These are phyloP conservation scores for Austroboletus olivaceoglutinosus DNA, from an alignment of 1,284 basidiomycete genomes.

Conservation along the genomic window DNA sequence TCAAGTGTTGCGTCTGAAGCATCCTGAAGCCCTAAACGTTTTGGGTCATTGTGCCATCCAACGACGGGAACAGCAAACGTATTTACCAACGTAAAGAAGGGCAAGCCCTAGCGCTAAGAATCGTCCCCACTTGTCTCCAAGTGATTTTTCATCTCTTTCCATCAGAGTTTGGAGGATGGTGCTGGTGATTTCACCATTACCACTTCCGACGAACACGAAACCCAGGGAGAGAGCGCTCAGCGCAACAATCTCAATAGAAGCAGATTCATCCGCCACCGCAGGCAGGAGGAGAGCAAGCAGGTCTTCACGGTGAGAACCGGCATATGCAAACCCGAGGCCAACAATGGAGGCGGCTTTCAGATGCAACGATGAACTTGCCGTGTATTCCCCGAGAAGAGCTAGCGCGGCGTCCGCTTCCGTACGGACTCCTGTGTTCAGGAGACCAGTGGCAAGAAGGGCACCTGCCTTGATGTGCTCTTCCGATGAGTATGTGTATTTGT, in stretches of 20 bases:
- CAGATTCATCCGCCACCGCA: slow-evolving; percentile 73
- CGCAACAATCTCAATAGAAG: slow-evolving; percentile 88
- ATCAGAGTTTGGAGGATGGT: slow-evolving; percentile 92
- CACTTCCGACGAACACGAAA: slow-evolving; percentile 95
- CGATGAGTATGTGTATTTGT: slow-evolving; percentile 96
- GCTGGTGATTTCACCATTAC: slow-evolving; percentile 89
- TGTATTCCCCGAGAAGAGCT: slow-evolving; percentile 88
- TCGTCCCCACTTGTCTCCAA: slow-evolving; percentile 91
- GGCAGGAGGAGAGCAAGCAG: slow-evolving; percentile 79
- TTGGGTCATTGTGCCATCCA: slow-evolving; percentile 8
- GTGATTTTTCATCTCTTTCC: slow-evolving; percentile 75
- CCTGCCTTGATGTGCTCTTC: slow-evolving; percentile 99
- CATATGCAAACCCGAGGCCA: slow-evolving; percentile 92
- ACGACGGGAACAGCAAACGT: neutral
- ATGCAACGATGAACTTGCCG: slow-evolving; percentile 83
- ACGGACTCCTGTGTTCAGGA: slow-evolving; percentile 87
- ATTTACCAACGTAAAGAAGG: slow-evolving; percentile 82
- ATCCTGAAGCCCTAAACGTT: slow-evolving; percentile 74
- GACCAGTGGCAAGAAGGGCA: slow-evolving; percentile 91
- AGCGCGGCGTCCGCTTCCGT: slow-evolving; percentile 94
- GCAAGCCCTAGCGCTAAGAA: slow-evolving; percentile 92
- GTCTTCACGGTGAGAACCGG: slow-evolving; percentile 89
- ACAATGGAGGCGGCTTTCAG: slow-evolving; percentile 89
- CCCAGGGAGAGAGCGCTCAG: slow-evolving; percentile 88
- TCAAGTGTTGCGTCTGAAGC: slow-evolving; percentile 93